Evolutionary conservation across 495 filamentous ascomycete genomes (phyloP), one percentile per base, ranked within the genome.

Genomic region (Hamigera avellanea): DNA sequence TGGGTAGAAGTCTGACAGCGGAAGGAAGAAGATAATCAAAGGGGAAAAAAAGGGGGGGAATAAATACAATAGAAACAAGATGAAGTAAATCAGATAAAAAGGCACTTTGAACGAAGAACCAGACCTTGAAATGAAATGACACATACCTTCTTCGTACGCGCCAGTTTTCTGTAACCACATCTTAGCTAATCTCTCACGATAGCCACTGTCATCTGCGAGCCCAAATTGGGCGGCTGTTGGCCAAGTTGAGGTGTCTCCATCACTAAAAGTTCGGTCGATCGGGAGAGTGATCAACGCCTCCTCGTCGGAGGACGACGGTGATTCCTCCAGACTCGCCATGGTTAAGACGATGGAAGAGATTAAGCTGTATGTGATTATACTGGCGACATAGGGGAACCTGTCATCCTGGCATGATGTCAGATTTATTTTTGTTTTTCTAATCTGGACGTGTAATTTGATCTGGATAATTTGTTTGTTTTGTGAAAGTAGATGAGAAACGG

Each of bases 121-220:
- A 28, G 14, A 21, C 10, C 6, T 31, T 19, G 10, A 30, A 7
- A 26, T 3, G 31, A 30, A 27, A 6, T 6, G 25, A 26, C 25
- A 43, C 57, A 42, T 44, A 67, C 65, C 60, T 16, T 43, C 26
- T 39, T 54, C 50, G 41, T 40, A 41, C 14, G 50, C 51, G 12
- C 57, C 56, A 15, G 32, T 49, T 31, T 56, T 43, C 35, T 52
- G 42, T 23, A 66, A 41, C 65, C 65, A 69, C 40, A 56, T 41
- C 15, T 40, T 43, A 2, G 63, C 65, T 26, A 69, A 43, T 17
- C 46, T 51, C 15, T 40, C 28, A 8, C 56, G 48, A 41, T 60
- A 67, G 8, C 36, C 37, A 7, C 16, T 13, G 37, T 49, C 39
- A 36, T 44, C 47, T 18, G 39, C 30, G 37, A 53, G 23, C 35